These are phyloP conservation scores for Nectriaceae sp. DNA, from an alignment of 2,329 filamentous ascomycete genomes.

Conservation along the genomic window DNA sequence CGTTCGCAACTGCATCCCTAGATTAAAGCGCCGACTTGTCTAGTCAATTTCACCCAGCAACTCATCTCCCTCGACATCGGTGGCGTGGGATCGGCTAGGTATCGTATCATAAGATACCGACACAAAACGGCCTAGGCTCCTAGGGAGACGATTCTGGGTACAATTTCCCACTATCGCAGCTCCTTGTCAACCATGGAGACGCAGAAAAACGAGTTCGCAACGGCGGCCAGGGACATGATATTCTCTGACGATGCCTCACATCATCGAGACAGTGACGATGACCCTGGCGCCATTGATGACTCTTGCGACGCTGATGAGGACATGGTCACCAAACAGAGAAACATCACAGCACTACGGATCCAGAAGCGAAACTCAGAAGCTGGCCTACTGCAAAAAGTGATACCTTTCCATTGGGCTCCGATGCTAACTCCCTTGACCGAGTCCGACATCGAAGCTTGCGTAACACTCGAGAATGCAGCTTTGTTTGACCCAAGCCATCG, in stretches of 20 bases:
- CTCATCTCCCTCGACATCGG: too few species aligned
- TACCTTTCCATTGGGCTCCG: constrained; percentile 63
- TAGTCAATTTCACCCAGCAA: too few species aligned
- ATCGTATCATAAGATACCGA: too few species aligned
- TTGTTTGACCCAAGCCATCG: constrained; percentile 52
- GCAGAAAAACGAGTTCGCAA: constrained; percentile 29
- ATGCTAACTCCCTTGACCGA: constrained; percentile 68
- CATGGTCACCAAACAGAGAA: constrained; percentile 39
- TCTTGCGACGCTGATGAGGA: constrained; percentile 41
- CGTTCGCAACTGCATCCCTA: too few species aligned
- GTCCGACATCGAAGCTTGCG: constrained; percentile 62
- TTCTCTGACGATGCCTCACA: constrained; percentile 20
- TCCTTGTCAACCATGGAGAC: constrained; percentile 10
- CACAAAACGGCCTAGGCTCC: too few species aligned
- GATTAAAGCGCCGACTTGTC: too few species aligned
- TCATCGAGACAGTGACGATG: constrained; percentile 17
- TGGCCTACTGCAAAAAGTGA: constrained; percentile 42
- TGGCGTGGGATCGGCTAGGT: too few species aligned
- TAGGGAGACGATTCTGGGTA: too few species aligned
- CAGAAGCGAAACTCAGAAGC: constrained; percentile 33
- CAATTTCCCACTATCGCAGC: not conserved
- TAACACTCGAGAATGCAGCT: constrained; percentile 56
- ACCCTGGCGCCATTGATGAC: constrained; percentile 41
- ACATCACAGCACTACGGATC: constrained; percentile 41
- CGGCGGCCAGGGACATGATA: constrained; percentile 29